Evolutionary conservation across 2,329 filamentous ascomycete genomes (phyloP).

Genomic region (Arthrobotrys entomopaga): DNA sequence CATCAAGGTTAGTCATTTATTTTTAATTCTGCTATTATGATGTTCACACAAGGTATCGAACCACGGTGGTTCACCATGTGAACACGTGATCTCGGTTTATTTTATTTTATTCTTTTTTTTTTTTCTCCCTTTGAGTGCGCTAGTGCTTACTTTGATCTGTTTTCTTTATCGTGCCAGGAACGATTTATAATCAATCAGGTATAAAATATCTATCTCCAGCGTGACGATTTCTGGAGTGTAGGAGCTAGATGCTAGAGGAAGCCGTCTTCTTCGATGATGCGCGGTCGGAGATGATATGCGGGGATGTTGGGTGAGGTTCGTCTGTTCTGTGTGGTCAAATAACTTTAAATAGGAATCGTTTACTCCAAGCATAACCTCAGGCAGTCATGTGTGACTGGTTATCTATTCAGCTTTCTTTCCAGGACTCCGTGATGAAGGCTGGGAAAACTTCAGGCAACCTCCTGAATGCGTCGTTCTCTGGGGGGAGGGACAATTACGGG

Average conservation of each 20-base stretch:
- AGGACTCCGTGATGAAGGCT: too few species aligned
- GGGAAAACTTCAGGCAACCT: too few species aligned
- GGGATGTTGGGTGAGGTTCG: background rate
- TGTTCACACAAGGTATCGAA: too few species aligned
- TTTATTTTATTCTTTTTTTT: too few species aligned
- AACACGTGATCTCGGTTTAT: background rate
- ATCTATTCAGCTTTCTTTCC: too few species aligned
- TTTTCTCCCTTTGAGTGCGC: too few species aligned
- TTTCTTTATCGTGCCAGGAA: background rate
- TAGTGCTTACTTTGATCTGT: background rate
- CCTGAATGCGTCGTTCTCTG: too few species aligned
- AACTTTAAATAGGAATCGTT: background rate
- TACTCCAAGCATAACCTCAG: background rate
- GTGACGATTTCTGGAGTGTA: background rate
- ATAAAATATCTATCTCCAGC: background rate
- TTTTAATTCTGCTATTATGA: too few species aligned
- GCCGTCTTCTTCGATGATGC: background rate
- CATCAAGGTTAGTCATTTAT: too few species aligned
- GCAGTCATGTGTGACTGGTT: conserved; percentile 1
- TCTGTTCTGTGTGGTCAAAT: background rate
- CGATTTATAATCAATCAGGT: background rate
- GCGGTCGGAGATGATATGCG: background rate
- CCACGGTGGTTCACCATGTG: background rate
- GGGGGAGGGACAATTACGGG: too few species aligned
- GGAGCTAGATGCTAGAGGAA: background rate